phyloP scores from a whole-genome alignment of 495 filamentous ascomycete genomes.

The Tuber magnatum region DNA sequence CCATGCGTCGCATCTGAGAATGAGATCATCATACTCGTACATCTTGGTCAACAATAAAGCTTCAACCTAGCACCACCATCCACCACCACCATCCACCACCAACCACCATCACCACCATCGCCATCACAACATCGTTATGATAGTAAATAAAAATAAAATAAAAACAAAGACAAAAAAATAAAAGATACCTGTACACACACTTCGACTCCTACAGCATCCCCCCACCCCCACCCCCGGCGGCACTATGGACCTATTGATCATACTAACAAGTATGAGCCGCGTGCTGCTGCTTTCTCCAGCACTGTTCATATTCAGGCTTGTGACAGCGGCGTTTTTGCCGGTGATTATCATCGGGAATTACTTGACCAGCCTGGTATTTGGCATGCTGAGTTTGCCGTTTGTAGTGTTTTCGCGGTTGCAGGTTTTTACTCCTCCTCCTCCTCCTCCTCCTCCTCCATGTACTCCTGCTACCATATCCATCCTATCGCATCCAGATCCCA shows the following conservation, averaged over 20 bases:
- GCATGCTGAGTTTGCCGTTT: slow-evolving; percentile 15
- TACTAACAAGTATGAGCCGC: slow-evolving; percentile 7
- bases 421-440: slow-evolving; percentile 7
- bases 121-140: background rate
- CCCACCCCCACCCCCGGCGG: background rate
- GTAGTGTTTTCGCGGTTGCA: slow-evolving; percentile 20
- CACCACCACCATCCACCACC: background rate
- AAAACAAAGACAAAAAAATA: background rate
- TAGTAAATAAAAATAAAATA: background rate
- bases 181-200: background rate
- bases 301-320: slow-evolving; percentile 11
- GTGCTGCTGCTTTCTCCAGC: slow-evolving; percentile 17
- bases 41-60: background rate
- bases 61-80: background rate
- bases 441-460: background rate
- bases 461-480: background rate
- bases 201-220: background rate
- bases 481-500: background rate
- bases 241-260: slow-evolving; percentile 15
- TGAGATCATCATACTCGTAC: background rate
- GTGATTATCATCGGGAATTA: slow-evolving; percentile 15
- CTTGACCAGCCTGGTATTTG: slow-evolving; percentile 7
- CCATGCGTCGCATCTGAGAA: background rate
- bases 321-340: slow-evolving; percentile 15
- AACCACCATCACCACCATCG: background rate